These are phyloP conservation scores for Fonsecaea erecta DNA, from an alignment of 2,329 filamentous ascomycete species.

Conservation along the genomic window DNA sequence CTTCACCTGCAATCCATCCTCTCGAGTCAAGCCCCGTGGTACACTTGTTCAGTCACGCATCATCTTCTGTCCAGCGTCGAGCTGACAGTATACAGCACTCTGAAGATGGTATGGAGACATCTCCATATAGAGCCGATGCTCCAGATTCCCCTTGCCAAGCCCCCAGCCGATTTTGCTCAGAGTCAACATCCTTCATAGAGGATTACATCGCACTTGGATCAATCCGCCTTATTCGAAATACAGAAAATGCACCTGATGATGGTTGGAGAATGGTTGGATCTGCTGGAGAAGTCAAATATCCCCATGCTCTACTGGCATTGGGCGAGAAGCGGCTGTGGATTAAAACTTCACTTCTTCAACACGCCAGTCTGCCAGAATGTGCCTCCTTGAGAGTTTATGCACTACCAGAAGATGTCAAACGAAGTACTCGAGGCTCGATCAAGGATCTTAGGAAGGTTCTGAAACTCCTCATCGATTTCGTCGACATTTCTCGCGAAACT, in stretches of 20 bases:
- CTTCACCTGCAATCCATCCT: neutral
- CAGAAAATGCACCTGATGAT: neutral
- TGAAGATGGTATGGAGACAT: neutral
- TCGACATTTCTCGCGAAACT: constrained; percentile 46
- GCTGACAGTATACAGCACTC: neutral
- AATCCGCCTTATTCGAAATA: constrained; percentile 28
- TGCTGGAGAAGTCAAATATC: constrained; percentile 17
- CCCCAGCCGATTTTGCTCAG: neutral
- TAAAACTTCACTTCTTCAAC: constrained; percentile 36
- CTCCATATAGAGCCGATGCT: neutral
- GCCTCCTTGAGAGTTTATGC: constrained; percentile 46
- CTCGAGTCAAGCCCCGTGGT: neutral
- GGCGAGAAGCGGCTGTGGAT: constrained; percentile 47
- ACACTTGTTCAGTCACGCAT: neutral
- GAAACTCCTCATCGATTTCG: constrained; percentile 46
- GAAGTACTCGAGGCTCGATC: constrained; percentile 44
- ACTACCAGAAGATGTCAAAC: constrained; percentile 48
- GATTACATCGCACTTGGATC: constrained; percentile 36
- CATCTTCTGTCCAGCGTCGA: neutral
- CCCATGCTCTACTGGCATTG: constrained; percentile 22
- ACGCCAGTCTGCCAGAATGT: constrained; percentile 27
- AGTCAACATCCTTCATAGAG: constrained; percentile 7
- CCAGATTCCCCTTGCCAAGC: neutral
- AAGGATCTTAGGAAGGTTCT: constrained; percentile 44
- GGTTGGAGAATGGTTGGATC: constrained; percentile 31